phyloP scores from a whole-genome alignment of 345 rosid species.

The Eucalyptus regnans region DNA sequence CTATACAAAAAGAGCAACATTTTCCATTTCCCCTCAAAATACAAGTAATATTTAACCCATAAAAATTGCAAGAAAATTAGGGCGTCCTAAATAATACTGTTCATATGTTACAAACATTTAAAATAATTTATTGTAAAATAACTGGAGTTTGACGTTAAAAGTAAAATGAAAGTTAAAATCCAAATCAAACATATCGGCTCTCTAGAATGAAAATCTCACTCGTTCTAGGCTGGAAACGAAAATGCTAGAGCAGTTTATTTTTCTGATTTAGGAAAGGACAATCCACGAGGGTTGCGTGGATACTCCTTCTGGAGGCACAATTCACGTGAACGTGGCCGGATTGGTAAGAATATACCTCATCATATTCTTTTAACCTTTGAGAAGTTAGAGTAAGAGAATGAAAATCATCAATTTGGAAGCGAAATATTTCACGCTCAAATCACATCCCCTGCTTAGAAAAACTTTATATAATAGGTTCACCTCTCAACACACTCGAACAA shows the following conservation, averaged over 20 bases:
- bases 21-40: neutral
- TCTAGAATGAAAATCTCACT: neutral
- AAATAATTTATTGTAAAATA: neutral
- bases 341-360: neutral
- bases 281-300: neutral
- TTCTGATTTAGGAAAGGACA: neutral
- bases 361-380: neutral
- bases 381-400: neutral
- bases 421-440: neutral
- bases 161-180: neutral
- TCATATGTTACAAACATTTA: neutral
- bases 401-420: neutral
- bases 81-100: neutral
- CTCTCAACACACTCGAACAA: neutral
- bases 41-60: neutral
- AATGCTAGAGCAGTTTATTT: neutral
- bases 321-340: neutral
- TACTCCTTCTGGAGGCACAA: neutral
- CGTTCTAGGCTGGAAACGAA: neutral
- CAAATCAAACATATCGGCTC: neutral
- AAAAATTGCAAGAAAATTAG: neutral
- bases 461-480: neutral
- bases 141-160: neutral
- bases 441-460: neutral
- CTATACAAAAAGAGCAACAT: neutral